Conservation (phyloP, 139 green algal species). For the Yamagishiella unicocca region DNA sequence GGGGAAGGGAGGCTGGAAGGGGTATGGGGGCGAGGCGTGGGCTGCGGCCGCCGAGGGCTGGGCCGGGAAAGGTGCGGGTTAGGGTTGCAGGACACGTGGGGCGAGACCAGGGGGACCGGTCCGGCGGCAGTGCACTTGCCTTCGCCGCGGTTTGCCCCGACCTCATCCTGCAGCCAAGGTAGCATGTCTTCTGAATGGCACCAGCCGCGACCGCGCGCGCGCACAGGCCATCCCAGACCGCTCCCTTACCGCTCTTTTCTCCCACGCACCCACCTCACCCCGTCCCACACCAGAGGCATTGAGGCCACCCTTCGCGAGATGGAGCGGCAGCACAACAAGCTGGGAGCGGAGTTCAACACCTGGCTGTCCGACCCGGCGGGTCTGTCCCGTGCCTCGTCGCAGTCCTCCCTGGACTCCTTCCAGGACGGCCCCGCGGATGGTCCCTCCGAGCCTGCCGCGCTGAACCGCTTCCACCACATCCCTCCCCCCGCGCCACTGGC, state of each 20-base stretch:
- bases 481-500: constrained; percentile 8
- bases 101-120: no score
- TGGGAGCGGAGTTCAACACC: background rate
- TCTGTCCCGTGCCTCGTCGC: background rate
- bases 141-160: no score
- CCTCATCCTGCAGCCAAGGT: no score
- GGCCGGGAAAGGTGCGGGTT: no score
- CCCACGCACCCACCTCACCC: no score
- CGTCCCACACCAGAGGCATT: constrained; percentile 43
- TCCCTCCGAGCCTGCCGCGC: constrained; percentile 6
- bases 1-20: background rate
- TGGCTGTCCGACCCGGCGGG: constrained; percentile 29
- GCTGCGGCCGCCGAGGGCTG: no score
- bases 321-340: constrained; percentile 39
- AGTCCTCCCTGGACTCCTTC: constrained; percentile 39
- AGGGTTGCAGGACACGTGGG: no score
- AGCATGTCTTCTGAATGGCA: no score
- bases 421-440: constrained; percentile 41
- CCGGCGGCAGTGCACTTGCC: no score
- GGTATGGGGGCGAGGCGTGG: background rate
- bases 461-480: constrained; percentile 31
- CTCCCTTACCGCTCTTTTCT: no score
- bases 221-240: no score
- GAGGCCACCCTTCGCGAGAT: constrained; percentile 47
- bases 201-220: no score